These are phyloP conservation scores for Mycena vulgaris DNA, from an alignment of 768 basidiomycete species.

Conservation along the genomic window DNA sequence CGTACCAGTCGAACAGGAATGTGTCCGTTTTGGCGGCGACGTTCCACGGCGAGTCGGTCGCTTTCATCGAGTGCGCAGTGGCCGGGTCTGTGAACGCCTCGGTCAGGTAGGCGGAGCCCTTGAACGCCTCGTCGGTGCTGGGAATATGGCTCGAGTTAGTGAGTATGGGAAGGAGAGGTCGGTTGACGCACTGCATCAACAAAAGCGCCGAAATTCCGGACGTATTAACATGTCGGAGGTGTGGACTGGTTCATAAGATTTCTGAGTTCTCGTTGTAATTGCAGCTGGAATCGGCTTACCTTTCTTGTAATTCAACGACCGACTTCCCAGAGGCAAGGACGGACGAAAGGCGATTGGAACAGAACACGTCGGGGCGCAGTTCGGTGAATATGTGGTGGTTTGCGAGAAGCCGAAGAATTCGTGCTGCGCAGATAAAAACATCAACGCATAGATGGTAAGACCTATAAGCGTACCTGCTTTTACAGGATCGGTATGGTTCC, in stretches of 20 bases:
- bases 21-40: conserved; percentile 30
- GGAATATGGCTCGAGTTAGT: not conserved
- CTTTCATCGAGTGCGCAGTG: conserved; percentile 17
- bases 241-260: conserved; percentile 16
- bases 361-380: conserved; percentile 52
- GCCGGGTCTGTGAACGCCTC: conserved; percentile 21
- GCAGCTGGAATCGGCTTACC: no score
- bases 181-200: conserved; percentile 18
- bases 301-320: conserved; percentile 42
- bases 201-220: conserved; percentile 26
- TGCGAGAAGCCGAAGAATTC: conserved; percentile 53
- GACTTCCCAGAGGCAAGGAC: conserved; percentile 50
- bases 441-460: not conserved
- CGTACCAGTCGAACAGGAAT: conserved; percentile 37
- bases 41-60: conserved; percentile 37
- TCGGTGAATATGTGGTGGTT: conserved; percentile 56
- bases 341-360: conserved; percentile 53
- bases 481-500: conserved; percentile 47
- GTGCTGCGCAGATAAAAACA: conserved; percentile 25
- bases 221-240: conserved; percentile 29
- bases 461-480: conserved; percentile 50
- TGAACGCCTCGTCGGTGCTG: conserved; percentile 37
- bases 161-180: no score
- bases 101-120: conserved; percentile 31
- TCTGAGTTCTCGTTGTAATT: not conserved